Conservation (phyloP, 345 rosid species). For the Rhizophora apiculata region DNA sequence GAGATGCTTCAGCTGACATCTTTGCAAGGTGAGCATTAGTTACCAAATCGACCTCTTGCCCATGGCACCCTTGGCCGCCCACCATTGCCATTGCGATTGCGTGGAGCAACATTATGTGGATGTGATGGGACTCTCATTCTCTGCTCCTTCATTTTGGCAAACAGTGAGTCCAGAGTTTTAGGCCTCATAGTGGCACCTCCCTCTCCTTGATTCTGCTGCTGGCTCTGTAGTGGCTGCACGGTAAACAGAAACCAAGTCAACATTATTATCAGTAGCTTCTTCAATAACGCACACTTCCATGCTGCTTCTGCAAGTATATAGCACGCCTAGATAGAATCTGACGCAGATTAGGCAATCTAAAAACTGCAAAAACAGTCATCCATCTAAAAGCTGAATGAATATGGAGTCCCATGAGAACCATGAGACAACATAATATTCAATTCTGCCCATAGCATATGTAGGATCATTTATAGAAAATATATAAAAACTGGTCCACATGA, state of each 20-base stretch:
- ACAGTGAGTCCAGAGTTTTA: conserved; percentile 73
- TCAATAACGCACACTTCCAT: no score
- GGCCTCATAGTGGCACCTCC: conserved; percentile 47
- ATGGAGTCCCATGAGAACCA: no score
- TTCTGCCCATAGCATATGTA: no score
- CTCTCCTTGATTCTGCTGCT: conserved; percentile 33
- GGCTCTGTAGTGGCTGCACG: conserved; percentile 12
- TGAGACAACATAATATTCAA: not conserved
- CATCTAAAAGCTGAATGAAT: no score
- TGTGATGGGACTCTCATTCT: conserved; percentile 42
- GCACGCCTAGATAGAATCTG: no score
- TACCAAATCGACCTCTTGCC: conserved; percentile 53
- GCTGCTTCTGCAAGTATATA: no score
- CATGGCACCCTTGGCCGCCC: conserved; percentile 45
- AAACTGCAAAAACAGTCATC: no score
- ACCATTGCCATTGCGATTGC: conserved; percentile 14
- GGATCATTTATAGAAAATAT: no score
- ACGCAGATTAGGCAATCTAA: no score
- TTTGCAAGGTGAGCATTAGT: conserved; percentile 20
- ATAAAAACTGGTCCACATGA: no score
- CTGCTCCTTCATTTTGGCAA: conserved; percentile 92
- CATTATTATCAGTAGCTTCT: no score
- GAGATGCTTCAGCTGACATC: not conserved
- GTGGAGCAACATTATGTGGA: conserved; percentile 24
- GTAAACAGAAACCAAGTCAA: not conserved